These are phyloP conservation scores for Sphagnum tenellum DNA, from an alignment of 225 moss, liverwort and hornwort species.

Conservation along the genomic window DNA sequence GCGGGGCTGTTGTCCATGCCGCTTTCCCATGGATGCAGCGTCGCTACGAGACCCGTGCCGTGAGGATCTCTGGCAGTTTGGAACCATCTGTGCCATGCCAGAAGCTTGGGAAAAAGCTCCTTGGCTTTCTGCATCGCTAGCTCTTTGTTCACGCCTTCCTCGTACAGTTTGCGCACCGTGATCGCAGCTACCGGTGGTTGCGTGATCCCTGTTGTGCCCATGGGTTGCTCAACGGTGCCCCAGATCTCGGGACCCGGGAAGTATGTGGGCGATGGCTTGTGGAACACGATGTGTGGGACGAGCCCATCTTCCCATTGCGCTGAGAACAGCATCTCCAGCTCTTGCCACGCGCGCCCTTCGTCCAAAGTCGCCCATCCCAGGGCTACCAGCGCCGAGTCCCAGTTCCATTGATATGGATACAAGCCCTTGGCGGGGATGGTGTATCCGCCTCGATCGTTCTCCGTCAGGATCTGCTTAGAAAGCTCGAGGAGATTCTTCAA, in stretches of 20 bases:
- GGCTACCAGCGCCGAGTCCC: conserved; percentile 20
- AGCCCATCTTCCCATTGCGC: conserved; percentile 21
- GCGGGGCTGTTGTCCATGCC: conserved; percentile 25
- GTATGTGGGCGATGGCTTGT: conserved; percentile 14
- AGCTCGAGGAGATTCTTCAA: conserved; percentile 6
- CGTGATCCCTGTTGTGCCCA: conserved; percentile 14
- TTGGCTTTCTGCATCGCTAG: conserved; percentile 4
- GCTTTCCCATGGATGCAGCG: conserved; percentile 22
- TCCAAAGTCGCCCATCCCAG: conserved; percentile 20
- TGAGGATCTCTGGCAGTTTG: conserved; percentile 15
- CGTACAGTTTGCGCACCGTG: conserved; percentile 11
- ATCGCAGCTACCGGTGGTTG: conserved; percentile 23
- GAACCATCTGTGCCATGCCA: conserved; percentile 23
- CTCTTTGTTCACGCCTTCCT: conserved; percentile 11
- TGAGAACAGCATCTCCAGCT: conserved; percentile 11
- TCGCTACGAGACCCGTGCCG: conserved; percentile 16
- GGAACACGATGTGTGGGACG: conserved; percentile 21
- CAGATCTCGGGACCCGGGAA: conserved; percentile 23
- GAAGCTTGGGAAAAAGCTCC: conserved; percentile 17
- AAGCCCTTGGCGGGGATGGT: conserved; percentile 19
- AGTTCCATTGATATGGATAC: conserved; percentile 22
- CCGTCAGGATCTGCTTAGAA: conserved; percentile 4
- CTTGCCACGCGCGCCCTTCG: conserved; percentile 19
- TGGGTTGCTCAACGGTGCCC: conserved; percentile 9
- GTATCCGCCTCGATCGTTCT: conserved; percentile 20